These are phyloP conservation scores for Phytophthora capsici DNA, from an alignment of 352 stramenopile species.

Conservation along the genomic window DNA sequence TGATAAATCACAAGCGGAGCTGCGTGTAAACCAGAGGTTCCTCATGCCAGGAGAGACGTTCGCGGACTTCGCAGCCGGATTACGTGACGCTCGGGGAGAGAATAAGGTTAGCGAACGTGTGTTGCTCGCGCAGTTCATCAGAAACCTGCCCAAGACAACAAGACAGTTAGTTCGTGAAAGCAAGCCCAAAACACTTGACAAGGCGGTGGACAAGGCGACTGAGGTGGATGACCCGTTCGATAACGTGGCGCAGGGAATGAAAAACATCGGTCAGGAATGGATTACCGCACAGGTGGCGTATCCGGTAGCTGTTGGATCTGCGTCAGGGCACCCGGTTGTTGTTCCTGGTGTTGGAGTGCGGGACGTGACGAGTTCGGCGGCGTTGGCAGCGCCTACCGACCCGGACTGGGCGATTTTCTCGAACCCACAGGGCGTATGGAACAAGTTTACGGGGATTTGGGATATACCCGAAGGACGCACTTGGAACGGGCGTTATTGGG, in stretches of 20 bases:
- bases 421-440: neutral
- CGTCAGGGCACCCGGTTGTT: neutral
- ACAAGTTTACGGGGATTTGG: neutral
- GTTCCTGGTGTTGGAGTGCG: neutral
- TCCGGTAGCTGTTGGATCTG: neutral
- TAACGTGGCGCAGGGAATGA: neutral
- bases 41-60: no score
- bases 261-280: neutral
- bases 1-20: no score
- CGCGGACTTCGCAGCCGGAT: no score
- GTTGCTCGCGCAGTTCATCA: no score
- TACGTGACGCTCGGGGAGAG: no score
- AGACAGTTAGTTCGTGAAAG: no score
- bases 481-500: neutral
- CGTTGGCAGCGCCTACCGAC: neutral
- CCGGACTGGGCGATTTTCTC: neutral
- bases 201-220: neutral
- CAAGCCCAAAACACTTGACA: no score
- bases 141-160: no score
- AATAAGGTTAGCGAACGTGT: no score
- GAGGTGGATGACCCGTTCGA: neutral
- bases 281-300: neutral
- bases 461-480: neutral
- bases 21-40: no score
- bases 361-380: neutral